These are phyloP conservation scores for Elasticomyces elasticus DNA, from an alignment of 495 filamentous ascomycete species.

Conservation along the genomic window DNA sequence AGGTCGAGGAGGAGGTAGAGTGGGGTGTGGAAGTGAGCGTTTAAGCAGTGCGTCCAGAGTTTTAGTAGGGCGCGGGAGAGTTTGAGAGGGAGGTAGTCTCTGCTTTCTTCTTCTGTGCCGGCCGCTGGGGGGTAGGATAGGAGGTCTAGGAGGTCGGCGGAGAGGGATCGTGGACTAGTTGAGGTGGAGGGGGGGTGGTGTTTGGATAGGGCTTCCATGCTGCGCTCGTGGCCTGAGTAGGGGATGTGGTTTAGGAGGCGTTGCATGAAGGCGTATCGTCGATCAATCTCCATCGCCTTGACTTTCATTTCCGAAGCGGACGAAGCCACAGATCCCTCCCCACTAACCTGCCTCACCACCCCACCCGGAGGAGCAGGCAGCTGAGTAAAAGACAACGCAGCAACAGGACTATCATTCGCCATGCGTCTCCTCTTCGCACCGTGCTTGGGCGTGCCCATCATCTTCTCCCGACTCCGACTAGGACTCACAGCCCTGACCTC, in stretches of 20 bases:
- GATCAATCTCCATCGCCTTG: not conserved
- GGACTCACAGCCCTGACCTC: conserved; percentile 54
- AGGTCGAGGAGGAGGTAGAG: conserved; percentile 50
- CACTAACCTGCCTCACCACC: not conserved
- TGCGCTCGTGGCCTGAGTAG: conserved; percentile 38
- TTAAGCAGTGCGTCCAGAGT: conserved; percentile 54
- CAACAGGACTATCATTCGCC: conserved; percentile 43
- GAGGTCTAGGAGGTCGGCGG: conserved; percentile 48
- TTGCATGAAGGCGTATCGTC: conserved; percentile 40
- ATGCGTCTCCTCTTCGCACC: conserved; percentile 55
- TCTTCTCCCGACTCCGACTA: conserved; percentile 38
- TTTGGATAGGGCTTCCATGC: conserved; percentile 80
- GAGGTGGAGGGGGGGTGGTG: conserved; percentile 47
- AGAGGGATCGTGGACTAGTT: conserved; percentile 41
- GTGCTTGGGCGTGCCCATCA: conserved; percentile 50
- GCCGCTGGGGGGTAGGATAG: conserved; percentile 35
- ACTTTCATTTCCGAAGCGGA: not conserved
- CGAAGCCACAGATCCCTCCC: conserved; percentile 2
- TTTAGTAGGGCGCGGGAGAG: conserved; percentile 44
- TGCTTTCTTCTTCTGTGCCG: conserved; percentile 24
- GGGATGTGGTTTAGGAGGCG: conserved; percentile 48
- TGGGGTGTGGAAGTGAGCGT: conserved; percentile 48
- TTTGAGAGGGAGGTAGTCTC: conserved; percentile 41
- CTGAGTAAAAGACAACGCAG: conserved; percentile 25
- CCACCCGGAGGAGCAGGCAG: conserved; percentile 26